These are phyloP conservation scores for Populus hybrid DNA, from an alignment of 441 rosid genomes.

Conservation along the genomic window DNA sequence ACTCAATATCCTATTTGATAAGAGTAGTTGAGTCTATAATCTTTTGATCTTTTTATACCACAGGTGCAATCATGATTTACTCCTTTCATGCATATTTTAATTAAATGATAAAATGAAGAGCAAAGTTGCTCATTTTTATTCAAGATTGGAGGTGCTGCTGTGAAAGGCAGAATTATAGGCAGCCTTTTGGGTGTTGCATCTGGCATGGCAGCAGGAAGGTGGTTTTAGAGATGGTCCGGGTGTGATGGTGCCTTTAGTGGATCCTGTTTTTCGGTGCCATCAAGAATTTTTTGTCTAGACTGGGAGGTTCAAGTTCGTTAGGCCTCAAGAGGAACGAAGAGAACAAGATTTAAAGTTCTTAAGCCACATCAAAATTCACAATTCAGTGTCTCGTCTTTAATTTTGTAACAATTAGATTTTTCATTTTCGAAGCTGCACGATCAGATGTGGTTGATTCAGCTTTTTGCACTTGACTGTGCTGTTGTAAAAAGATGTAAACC, in stretches of 20 bases:
- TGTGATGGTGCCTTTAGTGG: neutral
- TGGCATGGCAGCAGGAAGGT: neutral
- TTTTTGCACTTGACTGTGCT: neutral
- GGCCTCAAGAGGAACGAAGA: neutral
- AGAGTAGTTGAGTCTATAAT: neutral
- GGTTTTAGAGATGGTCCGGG: neutral
- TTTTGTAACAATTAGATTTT: neutral
- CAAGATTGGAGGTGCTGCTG: neutral
- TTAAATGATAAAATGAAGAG: neutral
- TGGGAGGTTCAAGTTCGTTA: neutral
- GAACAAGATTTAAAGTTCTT: neutral
- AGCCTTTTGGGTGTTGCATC: neutral
- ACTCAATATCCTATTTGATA: neutral
- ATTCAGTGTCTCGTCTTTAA: neutral
- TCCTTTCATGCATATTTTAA: too few relatives aligned
- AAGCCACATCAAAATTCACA: neutral
- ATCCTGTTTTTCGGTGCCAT: neutral
- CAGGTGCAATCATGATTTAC: neutral
- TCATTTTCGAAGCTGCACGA: neutral
- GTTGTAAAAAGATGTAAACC: neutral
- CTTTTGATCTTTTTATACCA: neutral
- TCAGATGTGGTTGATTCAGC: neutral
- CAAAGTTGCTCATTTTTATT: neutral
- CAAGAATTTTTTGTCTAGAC: neutral
- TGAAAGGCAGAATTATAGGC: neutral